A percentile compares a stretch with the other conserved stretches of the same genome.
These are phyloP conservation scores for Apiotrichum domesticum DNA, from an alignment of 1,284 basidiomycete genomes.

Conservation along the genomic window DNA sequence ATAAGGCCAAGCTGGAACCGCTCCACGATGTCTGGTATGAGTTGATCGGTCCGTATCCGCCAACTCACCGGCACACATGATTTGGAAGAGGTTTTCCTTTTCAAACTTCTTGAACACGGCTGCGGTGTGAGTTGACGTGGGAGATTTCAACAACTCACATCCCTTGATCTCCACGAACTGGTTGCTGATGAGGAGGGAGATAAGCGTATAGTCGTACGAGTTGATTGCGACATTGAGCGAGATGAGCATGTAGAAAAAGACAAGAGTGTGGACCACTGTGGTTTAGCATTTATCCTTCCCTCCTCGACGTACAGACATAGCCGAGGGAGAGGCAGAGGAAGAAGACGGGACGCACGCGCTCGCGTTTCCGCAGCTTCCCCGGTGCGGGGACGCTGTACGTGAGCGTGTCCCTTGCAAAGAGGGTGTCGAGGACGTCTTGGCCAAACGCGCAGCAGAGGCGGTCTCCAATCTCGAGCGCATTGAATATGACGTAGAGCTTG, in stretches of 20 bases:
- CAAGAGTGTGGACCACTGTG: conserved; percentile 79
- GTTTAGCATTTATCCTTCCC: conserved; percentile 1
- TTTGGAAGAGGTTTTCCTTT: conserved; percentile 99
- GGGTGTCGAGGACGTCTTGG: conserved; percentile 92
- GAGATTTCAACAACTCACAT: conserved; percentile 49
- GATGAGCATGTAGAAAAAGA: conserved; percentile 95
- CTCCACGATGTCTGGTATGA: conserved; percentile 81
- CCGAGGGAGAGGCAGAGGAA: conserved; percentile 78
- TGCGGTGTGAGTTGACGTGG: conserved; percentile 15
- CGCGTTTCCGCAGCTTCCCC: conserved; percentile 34
- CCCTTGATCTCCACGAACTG: conserved; percentile 99
- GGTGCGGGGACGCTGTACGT: conserved; percentile 24
- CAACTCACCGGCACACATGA: conserved; percentile 82
- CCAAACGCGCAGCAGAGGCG: conserved; percentile 93
- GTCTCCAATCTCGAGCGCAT: conserved; percentile 96
- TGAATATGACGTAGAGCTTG: conserved; percentile 99
- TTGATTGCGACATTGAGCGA: conserved; percentile 97
- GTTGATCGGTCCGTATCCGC: not conserved
- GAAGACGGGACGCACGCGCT: conserved; percentile 60
- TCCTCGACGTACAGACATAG: conserved; percentile 65
- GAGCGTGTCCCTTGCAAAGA: conserved; percentile 82
- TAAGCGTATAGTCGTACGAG: conserved; percentile 92
- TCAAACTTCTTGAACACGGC: conserved; percentile 98
- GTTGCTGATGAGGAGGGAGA: conserved; percentile 92
- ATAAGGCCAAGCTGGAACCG: conserved; percentile 89